Base-by-base conservation (phyloP, 2,329 filamentous ascomycete genomes). In the Talaromyces sp. region DNA sequence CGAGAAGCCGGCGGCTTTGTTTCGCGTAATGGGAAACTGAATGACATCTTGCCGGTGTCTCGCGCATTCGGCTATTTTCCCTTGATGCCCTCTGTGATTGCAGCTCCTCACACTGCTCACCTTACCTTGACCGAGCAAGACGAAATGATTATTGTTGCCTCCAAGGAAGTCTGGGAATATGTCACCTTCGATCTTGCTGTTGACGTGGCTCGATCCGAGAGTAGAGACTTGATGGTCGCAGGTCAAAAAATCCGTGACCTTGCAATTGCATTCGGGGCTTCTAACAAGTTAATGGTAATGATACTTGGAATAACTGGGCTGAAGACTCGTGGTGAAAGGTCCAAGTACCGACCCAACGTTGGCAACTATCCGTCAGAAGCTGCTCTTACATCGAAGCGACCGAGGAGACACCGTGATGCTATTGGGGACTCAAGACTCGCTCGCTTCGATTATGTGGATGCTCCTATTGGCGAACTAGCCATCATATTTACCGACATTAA, bases 401-500 rank as follows among this genome's bases (percentile, higher is more conserved):
- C 83, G 65, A 90, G 89, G 72, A 81, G 83, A 66, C 70, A 70
- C 53, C 78, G 82, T 63, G 85, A 87, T 67, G 78, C 77, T 51
- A 82, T 85, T n/a, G 87, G 90, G 60, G 92, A 98, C 73, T 96
- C 92, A 28, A 91, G 89, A 60, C 85, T 99, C 60, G 90, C 91
- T 62, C 87, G 94, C 55, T 87, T 98, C 33, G 92, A 95, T 59
- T 94, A 96, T 77, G 93, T 98, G 56, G 90, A 94, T 64, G 91
- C 95, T 12, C 95, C 95, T 0, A 91, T 88, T 1, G 94, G 94
- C 54, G 91, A 96, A 69, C 87, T 98, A 56, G 90, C 92, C 50
- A 92, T 99, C 71, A 92, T 96, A 56, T 99, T 99, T 74, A 99
- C 95, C 0, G 95, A 99, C 79, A 99, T 99, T 83, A 98, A 98